Percentiles rank a stretch among this genome's conserved stretches.
These are phyloP conservation scores for Beauveria sp. DNA, from an alignment of 2,329 filamentous ascomycete genomes.

Conservation along the genomic window DNA sequence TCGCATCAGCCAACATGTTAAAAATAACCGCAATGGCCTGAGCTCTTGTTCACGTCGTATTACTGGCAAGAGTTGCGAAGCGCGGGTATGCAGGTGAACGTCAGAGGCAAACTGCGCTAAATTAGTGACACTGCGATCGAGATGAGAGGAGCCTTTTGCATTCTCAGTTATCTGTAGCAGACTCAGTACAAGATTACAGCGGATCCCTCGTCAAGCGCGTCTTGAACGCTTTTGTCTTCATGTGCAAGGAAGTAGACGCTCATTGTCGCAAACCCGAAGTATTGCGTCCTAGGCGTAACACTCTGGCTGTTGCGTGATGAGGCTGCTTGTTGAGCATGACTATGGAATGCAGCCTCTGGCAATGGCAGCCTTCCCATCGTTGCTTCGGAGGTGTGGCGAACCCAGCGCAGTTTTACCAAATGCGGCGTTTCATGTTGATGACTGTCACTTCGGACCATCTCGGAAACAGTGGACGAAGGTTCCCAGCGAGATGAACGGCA, in stretches of 20 bases:
- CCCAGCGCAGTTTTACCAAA: background rate
- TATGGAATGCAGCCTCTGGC: too few species aligned
- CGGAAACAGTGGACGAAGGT: background rate
- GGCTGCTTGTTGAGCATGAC: too few species aligned
- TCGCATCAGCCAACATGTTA: background rate
- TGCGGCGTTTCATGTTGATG: slow-evolving; percentile 8
- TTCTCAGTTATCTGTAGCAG: background rate
- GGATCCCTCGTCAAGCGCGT: background rate
- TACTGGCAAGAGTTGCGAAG: too few species aligned
- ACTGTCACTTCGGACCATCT: background rate
- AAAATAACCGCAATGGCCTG: background rate
- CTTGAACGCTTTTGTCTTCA: background rate
- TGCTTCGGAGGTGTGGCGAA: too few species aligned
- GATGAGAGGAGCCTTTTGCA: background rate
- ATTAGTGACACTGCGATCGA: background rate
- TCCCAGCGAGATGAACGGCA: background rate
- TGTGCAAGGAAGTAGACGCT: too few species aligned
- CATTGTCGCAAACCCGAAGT: too few species aligned
- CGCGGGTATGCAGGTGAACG: background rate
- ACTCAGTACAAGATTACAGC: background rate
- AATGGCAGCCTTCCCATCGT: too few species aligned
- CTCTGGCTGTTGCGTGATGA: too few species aligned
- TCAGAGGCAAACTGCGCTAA: background rate
- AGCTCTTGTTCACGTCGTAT: too few species aligned
- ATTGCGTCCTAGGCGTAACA: too few species aligned